phyloP scores from a whole-genome alignment of 2,329 filamentous ascomycete genomes.

The Karstenula rhodostoma region DNA sequence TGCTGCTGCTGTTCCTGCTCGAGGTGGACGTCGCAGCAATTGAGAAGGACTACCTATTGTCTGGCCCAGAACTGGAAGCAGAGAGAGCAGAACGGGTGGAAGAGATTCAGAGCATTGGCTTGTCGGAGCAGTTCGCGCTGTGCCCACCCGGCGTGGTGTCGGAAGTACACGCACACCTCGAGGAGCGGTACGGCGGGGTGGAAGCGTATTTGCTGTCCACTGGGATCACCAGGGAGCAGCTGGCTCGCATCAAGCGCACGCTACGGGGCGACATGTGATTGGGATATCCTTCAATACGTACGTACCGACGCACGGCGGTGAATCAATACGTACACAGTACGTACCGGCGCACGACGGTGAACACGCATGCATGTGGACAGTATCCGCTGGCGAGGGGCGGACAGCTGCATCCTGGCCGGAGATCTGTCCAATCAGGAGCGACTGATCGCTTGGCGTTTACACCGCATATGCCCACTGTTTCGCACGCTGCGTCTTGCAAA shows the following conservation, averaged over 20 bases:
- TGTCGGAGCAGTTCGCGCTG: slow-evolving; percentile 72
- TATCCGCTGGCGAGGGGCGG: background rate
- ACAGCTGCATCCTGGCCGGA: no score
- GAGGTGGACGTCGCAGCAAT: slow-evolving; percentile 67
- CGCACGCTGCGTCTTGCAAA: slow-evolving; percentile 36
- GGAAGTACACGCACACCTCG: slow-evolving; percentile 65
- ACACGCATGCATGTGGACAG: slow-evolving; percentile 5
- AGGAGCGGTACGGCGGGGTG: slow-evolving; percentile 70
- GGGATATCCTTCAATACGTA: background rate
- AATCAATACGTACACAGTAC: no score
- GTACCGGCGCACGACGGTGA: background rate
- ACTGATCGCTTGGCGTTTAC: slow-evolving; percentile 32
- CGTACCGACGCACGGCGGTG: background rate
- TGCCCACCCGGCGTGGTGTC: slow-evolving; percentile 72
- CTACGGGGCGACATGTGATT: slow-evolving; percentile 34
- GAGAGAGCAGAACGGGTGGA: slow-evolving; percentile 70
- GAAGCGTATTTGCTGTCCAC: slow-evolving; percentile 70
- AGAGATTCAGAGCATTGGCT: slow-evolving; percentile 75
- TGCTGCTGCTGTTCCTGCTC: slow-evolving; percentile 72
- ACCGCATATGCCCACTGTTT: slow-evolving; percentile 20
- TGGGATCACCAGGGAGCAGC: slow-evolving; percentile 56
- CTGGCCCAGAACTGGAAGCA: slow-evolving; percentile 65
- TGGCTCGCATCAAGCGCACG: slow-evolving; percentile 44
- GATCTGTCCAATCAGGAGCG: slow-evolving; percentile 2
- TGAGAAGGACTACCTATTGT: slow-evolving; percentile 75